Base-by-base conservation (phyloP, 2,329 filamentous ascomycete genomes). In the Xylaria sp. region DNA sequence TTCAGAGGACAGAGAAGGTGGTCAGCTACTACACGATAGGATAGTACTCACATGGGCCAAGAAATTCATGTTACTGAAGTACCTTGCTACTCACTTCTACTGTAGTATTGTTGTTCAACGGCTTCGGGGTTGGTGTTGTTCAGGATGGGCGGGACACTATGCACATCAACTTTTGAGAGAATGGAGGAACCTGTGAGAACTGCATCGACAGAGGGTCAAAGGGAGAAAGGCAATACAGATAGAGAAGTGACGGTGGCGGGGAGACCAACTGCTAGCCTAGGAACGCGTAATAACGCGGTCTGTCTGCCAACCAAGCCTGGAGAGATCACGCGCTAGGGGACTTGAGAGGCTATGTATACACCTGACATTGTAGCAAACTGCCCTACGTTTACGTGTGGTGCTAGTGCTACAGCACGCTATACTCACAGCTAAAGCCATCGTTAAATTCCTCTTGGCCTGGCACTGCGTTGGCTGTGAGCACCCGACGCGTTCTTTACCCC, bases 231-330 rank as follows among this genome's bases (percentile, higher is more conserved):
- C 46, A 49, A 49, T 18, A 18, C 1, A 8, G 36, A 55, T 33
- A 18, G 52, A 55, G 52, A 55, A 55, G 52, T 31, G 2, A n/a
- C 52, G n/a, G 33, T 31, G 23, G 39, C 56, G 10, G 56, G 56
- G 33, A 55, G 28, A 36, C 18, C 28, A 33, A 36, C 52, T 20
- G 7, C 28, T 33, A 20, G 52, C 52, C 51, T 8, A 10, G 18
- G 15, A 55, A 36, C 28, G 15, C 18, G 52, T 20, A 9, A 20
- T 10, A 20, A 55, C 28, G 28, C 28, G 23, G 15, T n/a, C 8
- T 31, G 20, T 46, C 15, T n/a, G 46, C 36, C 25, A 28, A 36
- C 33, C 10, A 36, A 36, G 20, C 6, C 13, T 9, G 28, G 12
- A 25, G 18, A 25, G 15, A 5, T 23, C 12, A 13, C 13, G 39